phyloP scores from a whole-genome alignment of 1,284 basidiomycete species.

The Wallemia ichthyophaga region DNA sequence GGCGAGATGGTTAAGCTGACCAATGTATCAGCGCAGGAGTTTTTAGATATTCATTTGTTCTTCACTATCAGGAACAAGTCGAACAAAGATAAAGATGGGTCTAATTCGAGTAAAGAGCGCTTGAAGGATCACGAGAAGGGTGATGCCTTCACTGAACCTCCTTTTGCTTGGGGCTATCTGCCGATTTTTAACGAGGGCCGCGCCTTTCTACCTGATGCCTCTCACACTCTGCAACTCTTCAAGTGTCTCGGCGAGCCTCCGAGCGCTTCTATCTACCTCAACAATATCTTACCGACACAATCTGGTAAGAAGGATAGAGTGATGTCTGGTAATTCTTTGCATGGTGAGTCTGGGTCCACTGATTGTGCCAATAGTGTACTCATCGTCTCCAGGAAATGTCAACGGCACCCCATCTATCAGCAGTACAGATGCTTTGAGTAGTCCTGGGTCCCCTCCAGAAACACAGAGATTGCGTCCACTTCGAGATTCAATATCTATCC shows the following conservation, averaged over 20 bases:
- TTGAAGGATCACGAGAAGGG: slow-evolving; percentile 13
- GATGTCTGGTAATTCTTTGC: not conserved
- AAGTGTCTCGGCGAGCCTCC: slow-evolving; percentile 18
- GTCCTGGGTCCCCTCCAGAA: not conserved
- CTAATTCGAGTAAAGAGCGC: slow-evolving; percentile 6
- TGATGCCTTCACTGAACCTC: slow-evolving; percentile 26
- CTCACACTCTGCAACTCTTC: slow-evolving; percentile 56
- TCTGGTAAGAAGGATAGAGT: not conserved
- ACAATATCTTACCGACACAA: not conserved
- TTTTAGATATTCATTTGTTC: slow-evolving; percentile 65
- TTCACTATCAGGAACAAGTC: slow-evolving; percentile 68
- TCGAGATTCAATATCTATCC: slow-evolving; percentile 47
- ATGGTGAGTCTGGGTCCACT: not conserved
- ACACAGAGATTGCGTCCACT: not conserved
- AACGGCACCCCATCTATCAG: not conserved
- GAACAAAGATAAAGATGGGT: slow-evolving; percentile 21
- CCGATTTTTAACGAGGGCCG: slow-evolving; percentile 51
- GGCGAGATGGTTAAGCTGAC: slow-evolving; percentile 75
- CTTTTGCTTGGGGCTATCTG: slow-evolving; percentile 76
- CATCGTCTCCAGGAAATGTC: not conserved
- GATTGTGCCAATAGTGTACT: not conserved
- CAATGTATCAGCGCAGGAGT: slow-evolving; percentile 30
- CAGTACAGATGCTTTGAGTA: not conserved
- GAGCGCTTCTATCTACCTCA: not conserved
- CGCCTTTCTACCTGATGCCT: slow-evolving; percentile 69